Evolutionary conservation across 2,329 filamentous ascomycete species (phyloP), one percentile per base, ranked within the genome.

Genomic region (Tolypocladium album): DNA sequence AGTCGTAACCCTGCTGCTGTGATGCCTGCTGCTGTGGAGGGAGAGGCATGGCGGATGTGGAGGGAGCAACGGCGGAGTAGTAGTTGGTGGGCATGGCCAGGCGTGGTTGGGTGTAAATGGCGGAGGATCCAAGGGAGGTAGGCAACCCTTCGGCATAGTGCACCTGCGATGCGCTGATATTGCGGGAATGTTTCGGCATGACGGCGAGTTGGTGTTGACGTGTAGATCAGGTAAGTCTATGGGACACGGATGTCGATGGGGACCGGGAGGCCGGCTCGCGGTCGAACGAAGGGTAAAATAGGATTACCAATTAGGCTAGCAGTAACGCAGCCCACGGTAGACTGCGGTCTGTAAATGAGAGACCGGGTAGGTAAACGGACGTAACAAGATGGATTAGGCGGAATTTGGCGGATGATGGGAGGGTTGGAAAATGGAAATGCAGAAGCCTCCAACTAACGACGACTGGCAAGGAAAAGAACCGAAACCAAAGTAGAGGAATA

Each of bases 151-250:
- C 71, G 40, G 66, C 62, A 62, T 73, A 73, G 59, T 66, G 66
- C 57, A 66, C 67, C 53, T 70, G 69, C 15, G 68, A 63, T 56
- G 60, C 66, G 67, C 75, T 79, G 53, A 75, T 69, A 60, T 72
- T 72, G 61, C 76, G 73, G 11, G 70, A 72, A 65, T 79, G 76
- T 67, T 76, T 79, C 59, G 78, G 75, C 78, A 80, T 80, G 65
- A 66, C 74, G 66, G 66, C 74, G 66, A 64, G 59, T 13, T 63
- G 60, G 58, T 58, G 62, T 47, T 56, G 62, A 58, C 60, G 64
- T 60, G 58, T 45, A 57, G 55, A 61, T 64, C 55, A 38, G 39
- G 57, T 42, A 60, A 59, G 52, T 58, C 22, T 9, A 17, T 50
- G 36, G 60, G 31, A 13, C 24, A 45, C 7, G 27, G 42, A 22